Evolutionary conservation across 768 basidiomycete genomes (phyloP), one percentile per base, ranked within the genome.

Genomic region (Boletus subcaerulescens): DNA sequence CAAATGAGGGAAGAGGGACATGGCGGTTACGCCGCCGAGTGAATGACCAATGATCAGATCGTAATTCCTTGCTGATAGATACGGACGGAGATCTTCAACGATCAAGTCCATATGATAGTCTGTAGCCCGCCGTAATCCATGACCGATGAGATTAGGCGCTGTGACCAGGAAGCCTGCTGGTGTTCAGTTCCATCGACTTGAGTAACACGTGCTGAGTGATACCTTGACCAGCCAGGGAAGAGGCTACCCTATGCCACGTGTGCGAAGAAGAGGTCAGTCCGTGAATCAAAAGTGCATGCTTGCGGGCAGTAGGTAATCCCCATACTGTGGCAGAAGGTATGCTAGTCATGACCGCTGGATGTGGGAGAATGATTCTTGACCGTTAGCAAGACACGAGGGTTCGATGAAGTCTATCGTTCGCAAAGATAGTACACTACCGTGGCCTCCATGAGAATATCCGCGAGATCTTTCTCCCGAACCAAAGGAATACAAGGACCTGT

Each of bases 1-100:
- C 4, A 35, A 14, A 35, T 13, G 12, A 11, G 11, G 49, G 48
- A 64, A 50, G 53, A 65, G 59, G 31, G 56, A 55, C 49, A 56
- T 36, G n/a, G 26, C 12, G 3, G 61, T 50, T n/a, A 56, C 20
- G 33, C 46, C 54, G 32, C 64, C 63, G 12, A 64, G 51, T 9
- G 57, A 65, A 40, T 57, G 64, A 31, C 56, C 63, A 2, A 64
- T 50, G 54, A 62, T 52, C 50, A 65, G 26, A 24, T 65, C 63
- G 33, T 56, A 35, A 6, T 35, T 35, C 33, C 33, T 35, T 35
- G 33, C 33, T 36, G 45, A 40, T 17, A 64, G 52, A 40, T 61
- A 61, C 10, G 53, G 51, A 20, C 29, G 50, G 17, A 59, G 55
- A 17, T 64, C 63, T 42, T 61, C 45, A 12, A 44, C 45, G 13